Evolutionary conservation across 129 eudicot genomes (phyloP), one percentile per base, ranked within the genome.

Genomic region (Deinandra increscens): DNA sequence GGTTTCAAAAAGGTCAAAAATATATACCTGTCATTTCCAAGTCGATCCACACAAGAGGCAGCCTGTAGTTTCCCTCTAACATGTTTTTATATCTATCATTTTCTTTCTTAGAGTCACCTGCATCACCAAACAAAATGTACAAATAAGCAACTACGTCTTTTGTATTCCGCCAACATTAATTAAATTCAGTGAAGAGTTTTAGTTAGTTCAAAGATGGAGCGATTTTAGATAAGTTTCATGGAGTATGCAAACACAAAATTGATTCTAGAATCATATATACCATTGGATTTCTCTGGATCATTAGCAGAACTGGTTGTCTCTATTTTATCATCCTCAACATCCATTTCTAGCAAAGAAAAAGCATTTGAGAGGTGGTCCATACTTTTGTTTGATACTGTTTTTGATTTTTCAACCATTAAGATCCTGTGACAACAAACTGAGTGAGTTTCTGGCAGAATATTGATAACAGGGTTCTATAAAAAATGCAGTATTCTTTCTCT

Each of bases 21-120:
- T 38, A 62, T 19, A 49, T 64, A 85, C 99, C 99, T 61, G 99
- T 94, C 99, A 94, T 94, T 84, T 94, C 99, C 86, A 94, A 78
- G 82, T 94, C 97, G 60, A 94, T 94, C 99, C 99, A 94, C 59
- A 90, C 96, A 49, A 94, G 97, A 48, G 99, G 99, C 80, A 78
- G 39, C 77, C 34, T 80, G 81, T 73, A 93, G 45, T 79, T 84
- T 64, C 51, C 84, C 29, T 71, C 62, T 45, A 22, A 37, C 22
- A 49, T 18, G 66, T 53, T 80, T 33, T 69, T 67, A 34, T 67
- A 59, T 61, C 23, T 72, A 45, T 81, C 75, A 53, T 74, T 64
- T 39, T 74, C 73, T 63, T 58, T 68, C 79, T 81, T 79, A 49
- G 75, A 69, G 74, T 77, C 69, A 74, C 81, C 93, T 88, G 78